A percentile compares a stretch with the other conserved stretches of the same genome.
phyloP scores from a whole-genome alignment of 257 asterid species.

The Buddleja alternifolia region DNA sequence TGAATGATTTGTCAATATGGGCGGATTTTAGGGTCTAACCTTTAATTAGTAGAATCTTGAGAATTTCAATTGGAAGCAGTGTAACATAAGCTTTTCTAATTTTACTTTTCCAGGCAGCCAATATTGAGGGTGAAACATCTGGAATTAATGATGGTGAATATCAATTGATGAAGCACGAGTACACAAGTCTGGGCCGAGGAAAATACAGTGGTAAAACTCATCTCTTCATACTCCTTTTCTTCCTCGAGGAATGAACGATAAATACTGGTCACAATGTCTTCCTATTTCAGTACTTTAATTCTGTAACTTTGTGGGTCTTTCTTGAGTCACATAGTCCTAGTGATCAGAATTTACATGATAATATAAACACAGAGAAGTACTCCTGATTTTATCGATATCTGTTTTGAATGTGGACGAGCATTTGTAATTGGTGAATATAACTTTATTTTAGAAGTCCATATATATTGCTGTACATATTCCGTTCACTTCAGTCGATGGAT shows the following conservation, averaged over 20 bases:
- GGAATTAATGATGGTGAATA: constrained; percentile 74
- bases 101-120: constrained; percentile 64
- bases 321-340: not conserved
- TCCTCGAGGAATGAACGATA: not conserved
- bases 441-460: not conserved
- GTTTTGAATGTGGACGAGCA: not conserved
- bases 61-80: constrained; percentile 17
- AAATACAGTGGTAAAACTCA: constrained; percentile 65
- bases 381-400: not conserved
- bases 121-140: constrained; percentile 71
- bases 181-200: constrained; percentile 54
- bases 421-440: not conserved
- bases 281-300: constrained; percentile 4
- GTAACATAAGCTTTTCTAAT: constrained; percentile 18
- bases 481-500: not conserved
- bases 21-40: not conserved
- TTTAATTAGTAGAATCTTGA: constrained; percentile 9
- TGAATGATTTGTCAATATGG: not conserved
- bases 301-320: not conserved
- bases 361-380: not conserved
- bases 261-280: not conserved
- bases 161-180: constrained; percentile 70
- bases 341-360: not conserved
- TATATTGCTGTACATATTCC: not conserved
- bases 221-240: constrained; percentile 14